These are phyloP conservation scores for Tetrapisispora nanseiensis DNA, from an alignment of 805 yeast species.

Conservation along the genomic window DNA sequence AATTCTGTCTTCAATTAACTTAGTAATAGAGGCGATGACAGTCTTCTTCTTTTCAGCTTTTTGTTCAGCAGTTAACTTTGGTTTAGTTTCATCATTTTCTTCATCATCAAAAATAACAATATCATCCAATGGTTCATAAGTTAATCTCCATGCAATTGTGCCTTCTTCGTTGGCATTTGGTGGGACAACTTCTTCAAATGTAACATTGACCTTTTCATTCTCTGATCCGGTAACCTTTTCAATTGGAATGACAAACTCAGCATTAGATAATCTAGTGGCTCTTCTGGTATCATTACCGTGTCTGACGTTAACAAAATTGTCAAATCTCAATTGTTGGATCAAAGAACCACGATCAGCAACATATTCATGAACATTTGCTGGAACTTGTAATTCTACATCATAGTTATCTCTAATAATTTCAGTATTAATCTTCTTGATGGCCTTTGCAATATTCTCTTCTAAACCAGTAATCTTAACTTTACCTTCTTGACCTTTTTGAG, in stretches of 20 bases:
- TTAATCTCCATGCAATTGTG: conserved; percentile 58
- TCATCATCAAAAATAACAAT: conserved; percentile 19
- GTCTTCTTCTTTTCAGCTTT: conserved; percentile 45
- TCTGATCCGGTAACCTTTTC: conserved; percentile 32
- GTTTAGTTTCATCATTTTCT: conserved; percentile 39
- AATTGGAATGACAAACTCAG: conserved; percentile 38
- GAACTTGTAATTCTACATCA: conserved; percentile 45
- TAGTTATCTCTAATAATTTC: conserved; percentile 52
- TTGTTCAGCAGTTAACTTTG: conserved; percentile 34
- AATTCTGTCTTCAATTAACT: conserved; percentile 40
- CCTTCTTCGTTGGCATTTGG: conserved; percentile 23
- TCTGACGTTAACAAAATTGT: conserved; percentile 46
- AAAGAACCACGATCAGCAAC: conserved; percentile 62
- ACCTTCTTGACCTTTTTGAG: conserved; percentile 45
- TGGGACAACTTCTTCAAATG: conserved; percentile 31
- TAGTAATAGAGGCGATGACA: conserved; percentile 23
- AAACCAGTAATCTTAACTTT: conserved; percentile 51
- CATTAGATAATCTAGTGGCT: conserved; percentile 42
- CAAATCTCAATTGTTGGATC: conserved; percentile 42
- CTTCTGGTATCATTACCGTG: conserved; percentile 43
- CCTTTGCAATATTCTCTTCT: conserved; percentile 54
- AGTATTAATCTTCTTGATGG: conserved; percentile 45
- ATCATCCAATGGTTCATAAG: conserved; percentile 30
- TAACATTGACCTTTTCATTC: conserved; percentile 37
- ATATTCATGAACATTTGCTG: conserved; percentile 46